Base-by-base conservation (phyloP, 371 early-diverging fungal species). In the Circinella umbellata region DNA sequence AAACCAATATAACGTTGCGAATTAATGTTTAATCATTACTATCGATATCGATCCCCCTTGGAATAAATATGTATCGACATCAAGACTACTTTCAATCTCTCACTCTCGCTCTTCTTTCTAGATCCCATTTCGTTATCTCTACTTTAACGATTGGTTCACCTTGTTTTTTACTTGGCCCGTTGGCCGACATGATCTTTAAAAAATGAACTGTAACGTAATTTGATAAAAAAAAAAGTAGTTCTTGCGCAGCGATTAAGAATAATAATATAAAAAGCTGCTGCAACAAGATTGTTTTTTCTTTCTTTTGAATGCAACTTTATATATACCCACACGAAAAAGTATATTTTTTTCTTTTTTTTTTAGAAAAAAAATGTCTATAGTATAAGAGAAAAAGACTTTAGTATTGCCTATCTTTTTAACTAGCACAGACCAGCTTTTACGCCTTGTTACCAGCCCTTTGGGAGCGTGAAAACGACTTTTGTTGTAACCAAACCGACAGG, bases 121-220 rank as follows among this genome's bases (percentile, higher is more conserved):
- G 34, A 38, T 38, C 37, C 61, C 3, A 17, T 38, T 38, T 15
- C 38, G 37, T 61, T 46, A 8, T 4, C 34, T 42, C 11, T n/a
- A 17, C n/a, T 38, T 61, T 15, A 37, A n/a, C 61, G 15, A 36
- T 61, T 35, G 9, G 15, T 34, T 46, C 27, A 63, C 63, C 63
- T 63, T 63, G 63, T 47, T 63, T 63, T 47, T 63, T 63, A 57
- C 57, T 57, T 11, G 57, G 57, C 57, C 57, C 57, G 57, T 57
- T 57, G 57, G 57, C 57, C 57, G 57, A 57, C 57, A 57, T 57
- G 57, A 57, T 57, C 20, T 57, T 57, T 34, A 18, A 57, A 27
- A 14, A 57, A 57, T 11, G 14, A n/a, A 57, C n/a, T 4, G 27
- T 13, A n/a, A 51, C 4, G 15, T 5, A 51, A n/a, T 5, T 13